Base-by-base conservation (phyloP, 805 yeast genomes). In the Schwanniomyces sp. region DNA sequence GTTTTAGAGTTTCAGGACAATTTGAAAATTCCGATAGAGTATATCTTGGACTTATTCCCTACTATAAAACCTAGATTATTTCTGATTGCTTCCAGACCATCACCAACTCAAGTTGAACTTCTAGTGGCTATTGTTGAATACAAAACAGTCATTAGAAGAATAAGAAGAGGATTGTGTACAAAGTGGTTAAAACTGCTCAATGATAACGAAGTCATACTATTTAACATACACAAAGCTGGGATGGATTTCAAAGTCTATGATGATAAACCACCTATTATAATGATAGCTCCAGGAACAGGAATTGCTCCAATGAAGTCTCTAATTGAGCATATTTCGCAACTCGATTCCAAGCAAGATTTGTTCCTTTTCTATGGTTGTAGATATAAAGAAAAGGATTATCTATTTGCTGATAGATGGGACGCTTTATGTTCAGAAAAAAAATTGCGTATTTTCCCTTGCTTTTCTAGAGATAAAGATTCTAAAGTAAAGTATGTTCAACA, bases 261-360 rank as follows among this genome's bases (percentile, higher is more conserved):
- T 2, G 50, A 36, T 11, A 8, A 41, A 34, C 61, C 66, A 39
- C 62, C 96, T 0, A 67, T 87, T 24, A 67, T 94, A 3, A 72
- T 92, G 79, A 76, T 92, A 4, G 86, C 92, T 1, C 96, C 99
- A 0, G 99, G 99, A 3, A 95, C 98, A 0, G 99, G 99, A 2
- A 74, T 94, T 9, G 99, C 99, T 0, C 99, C 99, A 2, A 82
- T 92, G 78, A 80, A 89, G 57, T 78, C 88, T 1, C 58, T 91
- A 36, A 75, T 92, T 11, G 80, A 80, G 38, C 57, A 72, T 1
- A 56, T 64, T 2, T 48, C 64, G 16, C 46, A 47, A 6, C 29
- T 44, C 3, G 36, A 43, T 26, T 56, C 55, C 1, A 40, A 47
- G 1, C 70, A 69, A 25, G 62, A 65, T 1, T 58, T 86, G 36